A percentile compares a stretch with the other conserved stretches of the same genome.
Conservation (phyloP, 495 filamentous ascomycete species). For the Venustampulla echinocandica region DNA sequence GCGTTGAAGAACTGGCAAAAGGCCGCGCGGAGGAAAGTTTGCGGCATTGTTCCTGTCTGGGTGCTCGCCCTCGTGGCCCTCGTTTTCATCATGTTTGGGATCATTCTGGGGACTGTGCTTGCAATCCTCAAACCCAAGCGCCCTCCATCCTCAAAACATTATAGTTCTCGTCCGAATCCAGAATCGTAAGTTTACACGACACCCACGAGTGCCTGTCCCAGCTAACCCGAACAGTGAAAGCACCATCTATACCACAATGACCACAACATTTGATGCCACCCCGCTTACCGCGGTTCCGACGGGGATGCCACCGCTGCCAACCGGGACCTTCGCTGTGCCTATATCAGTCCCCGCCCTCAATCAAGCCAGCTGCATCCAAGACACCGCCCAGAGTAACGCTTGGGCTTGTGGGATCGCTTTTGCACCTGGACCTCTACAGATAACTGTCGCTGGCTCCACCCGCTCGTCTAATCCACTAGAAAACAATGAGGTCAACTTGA, state of each 20-base stretch:
- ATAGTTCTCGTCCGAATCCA: slow-evolving; percentile 5
- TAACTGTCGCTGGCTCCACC: slow-evolving; percentile 7
- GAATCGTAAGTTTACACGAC: slow-evolving; percentile 12
- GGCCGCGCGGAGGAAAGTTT: slow-evolving; percentile 49
- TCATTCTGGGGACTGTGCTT: slow-evolving; percentile 52
- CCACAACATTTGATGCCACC: slow-evolving; percentile 55
- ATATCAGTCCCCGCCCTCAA: slow-evolving; percentile 43
- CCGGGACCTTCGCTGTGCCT: slow-evolving; percentile 56
- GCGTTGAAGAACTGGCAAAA: slow-evolving; percentile 45
- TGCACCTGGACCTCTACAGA: slow-evolving; percentile 5
- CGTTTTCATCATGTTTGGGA: slow-evolving; percentile 49
- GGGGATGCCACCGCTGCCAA: slow-evolving; percentile 49
- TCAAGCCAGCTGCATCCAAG: slow-evolving; percentile 57
- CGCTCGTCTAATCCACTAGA: not conserved
- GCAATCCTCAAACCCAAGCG: slow-evolving; percentile 19
- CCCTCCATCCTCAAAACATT: slow-evolving; percentile 19
- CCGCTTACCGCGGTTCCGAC: slow-evolving; percentile 50
- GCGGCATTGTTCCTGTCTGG: slow-evolving; percentile 61
- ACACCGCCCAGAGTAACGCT: slow-evolving; percentile 48
- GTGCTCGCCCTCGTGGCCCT: slow-evolving; percentile 46
- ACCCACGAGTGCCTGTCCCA: slow-evolving; percentile 6
- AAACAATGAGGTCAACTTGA: slow-evolving; percentile 17
- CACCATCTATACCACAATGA: slow-evolving; percentile 34
- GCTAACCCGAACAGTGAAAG: slow-evolving; percentile 17
- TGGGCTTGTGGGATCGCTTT: slow-evolving; percentile 53